A percentile compares a stretch with the other conserved stretches of the same genome.
These are phyloP conservation scores for Penicillium coprophilum DNA, from an alignment of 495 filamentous ascomycete species.

Conservation along the genomic window DNA sequence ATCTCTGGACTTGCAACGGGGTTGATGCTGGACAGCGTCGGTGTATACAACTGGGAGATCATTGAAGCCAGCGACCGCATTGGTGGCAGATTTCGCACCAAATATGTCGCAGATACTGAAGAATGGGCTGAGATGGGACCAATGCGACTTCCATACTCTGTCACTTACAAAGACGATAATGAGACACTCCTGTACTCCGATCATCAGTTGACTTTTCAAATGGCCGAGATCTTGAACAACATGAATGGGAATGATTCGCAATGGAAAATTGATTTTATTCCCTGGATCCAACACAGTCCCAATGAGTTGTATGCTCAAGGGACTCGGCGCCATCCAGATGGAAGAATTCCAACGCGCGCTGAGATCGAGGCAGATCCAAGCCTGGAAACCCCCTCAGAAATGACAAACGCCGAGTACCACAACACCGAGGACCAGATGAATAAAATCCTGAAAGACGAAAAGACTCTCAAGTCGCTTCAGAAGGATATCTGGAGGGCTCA, in stretches of 20 bases:
- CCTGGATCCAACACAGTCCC: conserved; percentile 56
- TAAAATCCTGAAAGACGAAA: conserved; percentile 18
- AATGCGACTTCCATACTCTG: conserved; percentile 55
- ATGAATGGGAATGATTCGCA: conserved; percentile 51
- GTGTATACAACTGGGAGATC: conserved; percentile 52
- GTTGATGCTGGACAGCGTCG: conserved; percentile 48
- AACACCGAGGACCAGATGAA: conserved; percentile 20
- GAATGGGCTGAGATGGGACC: conserved; percentile 70
- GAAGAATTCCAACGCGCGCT: conserved; percentile 37
- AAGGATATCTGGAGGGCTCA: conserved; percentile 26
- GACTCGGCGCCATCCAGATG: conserved; percentile 52
- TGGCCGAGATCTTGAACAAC: conserved; percentile 55
- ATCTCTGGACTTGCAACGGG: conserved; percentile 57
- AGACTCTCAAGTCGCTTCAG: conserved; percentile 25
- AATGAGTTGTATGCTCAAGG: conserved; percentile 53
- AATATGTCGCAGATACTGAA: conserved; percentile 55
- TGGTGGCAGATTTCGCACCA: conserved; percentile 58
- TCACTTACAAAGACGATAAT: conserved; percentile 42
- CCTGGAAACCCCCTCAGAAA: conserved; percentile 17
- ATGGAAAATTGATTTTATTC: conserved; percentile 60
- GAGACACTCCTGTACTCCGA: conserved; percentile 52
- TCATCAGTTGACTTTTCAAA: conserved; percentile 59
- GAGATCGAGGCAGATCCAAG: conserved; percentile 30
- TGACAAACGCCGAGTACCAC: conserved; percentile 14
- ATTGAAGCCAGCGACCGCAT: conserved; percentile 48